A percentile compares a stretch with the other conserved stretches of the same genome.
phyloP scores from a whole-genome alignment of 768 basidiomycete genomes.

The Suillus fuscotomentosus region DNA sequence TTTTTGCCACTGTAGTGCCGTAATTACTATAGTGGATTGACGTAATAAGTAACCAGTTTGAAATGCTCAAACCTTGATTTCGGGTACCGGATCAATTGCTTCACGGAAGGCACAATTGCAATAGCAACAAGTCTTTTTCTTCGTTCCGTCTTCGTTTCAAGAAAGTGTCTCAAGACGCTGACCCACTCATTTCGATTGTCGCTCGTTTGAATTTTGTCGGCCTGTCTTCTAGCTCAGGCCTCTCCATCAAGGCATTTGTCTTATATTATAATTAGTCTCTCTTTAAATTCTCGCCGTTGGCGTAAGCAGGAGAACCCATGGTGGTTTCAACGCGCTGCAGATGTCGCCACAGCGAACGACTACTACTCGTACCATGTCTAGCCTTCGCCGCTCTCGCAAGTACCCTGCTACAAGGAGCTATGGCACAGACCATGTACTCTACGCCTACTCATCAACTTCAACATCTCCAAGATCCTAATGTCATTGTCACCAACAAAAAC shows the following conservation, averaged over 20 bases:
- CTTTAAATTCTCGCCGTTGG: background rate
- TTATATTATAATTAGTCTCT: background rate
- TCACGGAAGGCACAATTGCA: too few relatives aligned
- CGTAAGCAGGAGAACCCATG: constrained; percentile 2
- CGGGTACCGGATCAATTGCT: background rate
- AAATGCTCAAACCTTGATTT: background rate
- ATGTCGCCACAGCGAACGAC: background rate
- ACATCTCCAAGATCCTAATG: constrained; percentile 29
- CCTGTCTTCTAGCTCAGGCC: background rate
- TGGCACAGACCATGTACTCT: background rate
- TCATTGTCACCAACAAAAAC: constrained; percentile 19
- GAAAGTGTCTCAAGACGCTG: background rate
- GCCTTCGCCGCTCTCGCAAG: background rate
- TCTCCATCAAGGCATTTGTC: background rate
- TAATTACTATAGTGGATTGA: background rate
- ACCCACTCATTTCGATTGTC: background rate
- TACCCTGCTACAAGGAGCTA: background rate
- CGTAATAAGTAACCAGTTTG: background rate
- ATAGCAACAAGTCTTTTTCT: background rate
- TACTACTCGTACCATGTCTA: background rate
- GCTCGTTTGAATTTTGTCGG: background rate
- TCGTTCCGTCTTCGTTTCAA: background rate
- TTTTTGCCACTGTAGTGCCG: too few relatives aligned
- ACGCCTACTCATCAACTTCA: constrained; percentile 12
- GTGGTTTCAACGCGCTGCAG: constrained; percentile 2